Evolutionary conservation across 371 early-diverging fungal genomes (phyloP), one percentile per base, ranked within the genome.

Genomic region (Mucor saturninus): DNA sequence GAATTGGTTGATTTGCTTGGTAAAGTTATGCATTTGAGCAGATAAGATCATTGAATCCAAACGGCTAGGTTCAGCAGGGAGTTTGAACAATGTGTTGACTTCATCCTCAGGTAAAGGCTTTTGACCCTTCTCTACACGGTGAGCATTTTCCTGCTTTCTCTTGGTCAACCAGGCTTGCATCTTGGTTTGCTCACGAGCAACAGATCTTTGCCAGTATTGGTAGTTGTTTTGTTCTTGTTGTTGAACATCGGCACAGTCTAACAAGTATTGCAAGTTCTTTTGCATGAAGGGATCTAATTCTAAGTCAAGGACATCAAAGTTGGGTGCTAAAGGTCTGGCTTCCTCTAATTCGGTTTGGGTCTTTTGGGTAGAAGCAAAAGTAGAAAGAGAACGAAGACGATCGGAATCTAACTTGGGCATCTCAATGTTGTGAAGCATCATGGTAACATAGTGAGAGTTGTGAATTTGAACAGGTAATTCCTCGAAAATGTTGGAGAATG

Each of bases 201-300:
- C 85, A 57, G 88, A 89, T 69, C 95, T 89, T 79, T 94, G 91
- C 95, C 96, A 96, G 79, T 93, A 94, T 67, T 91, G 91, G 79
- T 93, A 94, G 76, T 92, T 90, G 88, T 92, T 91, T 65, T 93
- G 92, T 74, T 95, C 94, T 74, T 92, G 93, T 58, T 88, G 90
- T 66, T 95, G 91, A 31, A 91, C 93, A 64, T 97, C 98, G 37
- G 95, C 86, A 21, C 94, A 86, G 39, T 96, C 95, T 70, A 89
- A 81, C 56, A 98, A 83, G 53, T 86, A 82, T 79, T 96, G 95
- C 54, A 97, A 79, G 78, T 94, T 93, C 81, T 92, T 93, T 78
- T 91, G 91, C 62, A 96, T 84, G 73, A 88, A 92, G 5, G 88
- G 85, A 62, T 92, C 91, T 56, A 89, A 75, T 72, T 87, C 89